phyloP scores from a whole-genome alignment of 495 filamentous ascomycete species.

The Penicillium fimorum region DNA sequence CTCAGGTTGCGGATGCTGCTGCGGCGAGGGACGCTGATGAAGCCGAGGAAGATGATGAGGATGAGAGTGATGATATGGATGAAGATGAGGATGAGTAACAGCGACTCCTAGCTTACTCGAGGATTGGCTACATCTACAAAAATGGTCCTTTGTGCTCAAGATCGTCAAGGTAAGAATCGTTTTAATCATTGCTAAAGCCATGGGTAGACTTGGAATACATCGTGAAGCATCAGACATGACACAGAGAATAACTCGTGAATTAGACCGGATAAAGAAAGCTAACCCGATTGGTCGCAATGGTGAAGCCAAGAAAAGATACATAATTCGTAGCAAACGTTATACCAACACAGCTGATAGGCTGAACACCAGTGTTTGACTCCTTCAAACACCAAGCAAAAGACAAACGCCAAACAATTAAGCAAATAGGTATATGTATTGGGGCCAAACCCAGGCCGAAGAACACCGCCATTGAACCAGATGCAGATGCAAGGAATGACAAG shows the following conservation, averaged over 20 bases:
- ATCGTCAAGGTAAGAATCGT: slow-evolving; percentile 3
- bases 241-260: slow-evolving; percentile 11
- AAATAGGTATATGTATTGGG: slow-evolving; percentile 9
- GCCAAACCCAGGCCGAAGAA: slow-evolving; percentile 7
- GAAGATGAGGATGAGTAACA: slow-evolving; percentile 20
- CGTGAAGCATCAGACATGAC: slow-evolving; percentile 22
- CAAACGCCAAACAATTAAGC: slow-evolving; percentile 11
- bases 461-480: slow-evolving; percentile 22
- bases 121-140: slow-evolving; percentile 1
- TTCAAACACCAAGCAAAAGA: background rate
- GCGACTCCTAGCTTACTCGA: background rate
- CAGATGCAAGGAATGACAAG: slow-evolving; percentile 4
- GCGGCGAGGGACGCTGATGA: slow-evolving; percentile 29
- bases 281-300: slow-evolving; percentile 5
- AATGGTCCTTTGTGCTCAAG: background rate
- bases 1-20: slow-evolving; percentile 28
- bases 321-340: slow-evolving; percentile 12
- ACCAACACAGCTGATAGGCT: slow-evolving; percentile 1
- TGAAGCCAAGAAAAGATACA: slow-evolving; percentile 17
- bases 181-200: slow-evolving; percentile 14
- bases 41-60: slow-evolving; percentile 12
- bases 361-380: slow-evolving; percentile 10
- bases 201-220: slow-evolving; percentile 9
- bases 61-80: slow-evolving; percentile 14
- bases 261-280: slow-evolving; percentile 4